Evolutionary conservation across 352 stramenopile species (phyloP), one percentile per base, ranked within the genome.

Genomic region (Globisporangium nunn): DNA sequence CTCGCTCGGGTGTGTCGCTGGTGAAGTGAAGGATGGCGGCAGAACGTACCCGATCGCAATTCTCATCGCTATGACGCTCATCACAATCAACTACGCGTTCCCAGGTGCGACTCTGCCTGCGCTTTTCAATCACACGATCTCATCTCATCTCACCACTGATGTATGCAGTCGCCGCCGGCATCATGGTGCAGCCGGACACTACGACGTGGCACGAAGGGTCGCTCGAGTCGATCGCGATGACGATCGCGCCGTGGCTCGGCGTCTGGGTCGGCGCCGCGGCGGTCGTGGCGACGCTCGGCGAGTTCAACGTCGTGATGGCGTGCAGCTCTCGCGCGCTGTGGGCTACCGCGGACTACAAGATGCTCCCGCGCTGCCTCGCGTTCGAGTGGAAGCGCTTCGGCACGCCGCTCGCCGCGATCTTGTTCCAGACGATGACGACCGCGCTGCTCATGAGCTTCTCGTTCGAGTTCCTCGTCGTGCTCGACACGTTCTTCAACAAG

Each of bases 401-500:
- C 35, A 92, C 84, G 30, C 84, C 84, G 0, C 84, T 94, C 58
- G 79, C 81, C 0, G 81, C 84, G 10, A 69, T 94, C 33, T 55
- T 90, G 39, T 85, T 91, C 56, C 81, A 94, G 62, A 88, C 81
- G 0, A 4, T 75, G 61, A 91, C 81, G 47, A 91, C 80, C 0
- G 78, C 73, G 14, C 54, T 91, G 40, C 78, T 94, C 53, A 94
- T 94, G 84, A 90, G 74, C 58, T 92, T 90, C 51, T 89, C 79
- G 33, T 94, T 94, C 52, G 72, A 85, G 66, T 83, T 85, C 39
- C 67, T 93, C 41, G 84, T 92, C 18, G 75, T 92, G 14, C 59
- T 93, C 10, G 84, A 93, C 63, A 94, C 84, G 0, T 88, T 91
- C 59, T 92, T 91, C 70, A 93, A 93, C 78, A 93, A 93, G 79